Percentiles rank a stretch among this genome's conserved stretches.
Evolutionary conservation across 805 yeast genomes (phyloP).

Genomic region (Monosporozyma siamensis): DNA sequence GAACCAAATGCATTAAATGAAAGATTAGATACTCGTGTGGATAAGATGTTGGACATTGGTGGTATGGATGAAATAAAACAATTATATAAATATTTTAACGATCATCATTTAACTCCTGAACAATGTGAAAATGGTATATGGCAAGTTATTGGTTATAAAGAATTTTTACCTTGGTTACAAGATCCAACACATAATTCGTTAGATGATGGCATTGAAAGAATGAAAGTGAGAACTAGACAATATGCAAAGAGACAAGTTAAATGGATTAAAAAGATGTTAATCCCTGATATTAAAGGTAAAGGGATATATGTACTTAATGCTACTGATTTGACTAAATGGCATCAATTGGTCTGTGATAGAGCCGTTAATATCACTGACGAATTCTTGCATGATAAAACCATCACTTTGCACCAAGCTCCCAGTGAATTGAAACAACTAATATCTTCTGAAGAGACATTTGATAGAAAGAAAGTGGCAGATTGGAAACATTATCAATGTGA

Average conservation of each 20-base stretch:
- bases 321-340: constrained; percentile 59
- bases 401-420: constrained; percentile 31
- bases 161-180: constrained; percentile 64
- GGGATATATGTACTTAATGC: constrained; percentile 62
- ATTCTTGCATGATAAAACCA: constrained; percentile 28
- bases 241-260: constrained; percentile 84
- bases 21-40: constrained; percentile 73
- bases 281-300: constrained; percentile 53
- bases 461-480: constrained; percentile 11
- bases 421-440: constrained; percentile 27
- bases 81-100: constrained; percentile 39
- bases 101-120: constrained; percentile 21
- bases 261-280: constrained; percentile 73
- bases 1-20: constrained; percentile 45
- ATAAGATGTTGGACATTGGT: constrained; percentile 66
- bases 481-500: constrained; percentile 70
- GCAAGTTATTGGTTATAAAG: constrained; percentile 94
- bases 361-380: constrained; percentile 43
- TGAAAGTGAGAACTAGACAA: constrained; percentile 78
- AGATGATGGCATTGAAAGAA: constrained; percentile 48
- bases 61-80: constrained; percentile 60
- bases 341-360: constrained; percentile 40
- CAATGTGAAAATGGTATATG: constrained; percentile 70
- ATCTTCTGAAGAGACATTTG: constrained; percentile 7
- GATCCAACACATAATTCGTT: constrained; percentile 24